Evolutionary conservation across 257 asterid species (phyloP), one percentile per base, ranked within the genome.

Genomic region (Petunia axillaris): DNA sequence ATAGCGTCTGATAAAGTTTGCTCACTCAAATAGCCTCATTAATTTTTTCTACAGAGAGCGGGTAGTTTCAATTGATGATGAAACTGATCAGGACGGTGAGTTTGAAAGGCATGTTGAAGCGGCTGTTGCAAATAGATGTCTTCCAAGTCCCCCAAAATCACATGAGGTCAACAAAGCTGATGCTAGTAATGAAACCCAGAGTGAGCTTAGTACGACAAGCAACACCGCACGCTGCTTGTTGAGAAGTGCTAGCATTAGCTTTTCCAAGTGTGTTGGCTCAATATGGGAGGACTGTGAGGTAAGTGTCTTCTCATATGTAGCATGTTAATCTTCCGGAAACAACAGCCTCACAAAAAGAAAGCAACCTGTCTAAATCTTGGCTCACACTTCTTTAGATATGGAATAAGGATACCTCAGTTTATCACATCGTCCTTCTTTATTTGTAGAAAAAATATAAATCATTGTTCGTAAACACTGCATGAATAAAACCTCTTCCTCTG

Each of bases 231-330:
- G 95, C 3, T 91, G 97, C 87, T 38, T 95, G 52, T 81, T 90
- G 59, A 91, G 97, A 87, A 92, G 97, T 78, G 90, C 94, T 77
- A 93, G 98, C 83, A 90, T 95, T 83, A 92, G 94, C 82, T 92
- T 96, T 81, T 95, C 98, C 84, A 87, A 82, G 81, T 92, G 95
- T 85, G 44, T 95, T 55, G 97, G 93, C 60, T 89, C 92, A 40
- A 88, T 90, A 78, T 87, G 89, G 80, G 77, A 71, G 41, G 87
- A 92, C 63, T 83, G 85, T 75, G 90, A 91, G 93, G 95, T 94
- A 85, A 85, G 85, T 84, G 43, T 40, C 81, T 60, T 64, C 81
- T 78, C 43, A 77, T 62, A 64, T 53, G 8, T 62, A 36, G 55
- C 43, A 70, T 16, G 13, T 46, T 46, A 50, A 25, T 70, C 43